Base-by-base conservation (phyloP, 305 asterid genomes). In the Fraxinus velutina region DNA sequence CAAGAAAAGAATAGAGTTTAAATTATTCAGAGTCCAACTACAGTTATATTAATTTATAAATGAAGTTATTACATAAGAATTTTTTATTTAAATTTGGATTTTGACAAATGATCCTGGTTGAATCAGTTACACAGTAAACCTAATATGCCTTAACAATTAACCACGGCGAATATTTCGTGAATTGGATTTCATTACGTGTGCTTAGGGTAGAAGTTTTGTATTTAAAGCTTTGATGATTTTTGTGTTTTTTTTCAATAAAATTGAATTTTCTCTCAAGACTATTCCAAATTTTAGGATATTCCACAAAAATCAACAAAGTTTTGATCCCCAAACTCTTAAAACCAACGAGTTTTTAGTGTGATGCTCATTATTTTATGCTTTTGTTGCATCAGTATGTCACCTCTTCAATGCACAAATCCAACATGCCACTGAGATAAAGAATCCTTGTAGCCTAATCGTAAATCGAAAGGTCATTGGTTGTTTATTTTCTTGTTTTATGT, bases 51-150 rank as follows among this genome's bases (percentile, higher is more conserved):
- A 42, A 42, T 39, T 39, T 39, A 39, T 39, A 9, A 39, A 39
- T 9, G 15, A 39, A 83, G 89, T 89, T 91, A 89, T 89, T 85
- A 91, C 82, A 86, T 70, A 37, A 37, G 47, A 37, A 37, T 37
- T 12, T 6, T 37, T 8, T 37, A 37, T 37, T 7, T 37, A 37
- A 37, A 37, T 37, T 37, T 37, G 47, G 47, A 37, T 37, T 37
- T 37, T 37, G 47, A 37, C 47, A 37, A 37, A 37, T 37, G 47
- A 8, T 37, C 47, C 47, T 37, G 47, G 47, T 1, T 37, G 47
- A 37, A 37, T 37, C 13, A 37, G 47, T 37, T 37, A 37, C 3
- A 37, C 13, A 37, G 47, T 37, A 37, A 37, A 37, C 47, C 13
- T 37, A 37, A 8, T 37, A 7, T 8, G 13, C 47, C 47, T 34